Base-by-base conservation (phyloP, 2,329 filamentous ascomycete genomes). In the Penicillium sp. region DNA sequence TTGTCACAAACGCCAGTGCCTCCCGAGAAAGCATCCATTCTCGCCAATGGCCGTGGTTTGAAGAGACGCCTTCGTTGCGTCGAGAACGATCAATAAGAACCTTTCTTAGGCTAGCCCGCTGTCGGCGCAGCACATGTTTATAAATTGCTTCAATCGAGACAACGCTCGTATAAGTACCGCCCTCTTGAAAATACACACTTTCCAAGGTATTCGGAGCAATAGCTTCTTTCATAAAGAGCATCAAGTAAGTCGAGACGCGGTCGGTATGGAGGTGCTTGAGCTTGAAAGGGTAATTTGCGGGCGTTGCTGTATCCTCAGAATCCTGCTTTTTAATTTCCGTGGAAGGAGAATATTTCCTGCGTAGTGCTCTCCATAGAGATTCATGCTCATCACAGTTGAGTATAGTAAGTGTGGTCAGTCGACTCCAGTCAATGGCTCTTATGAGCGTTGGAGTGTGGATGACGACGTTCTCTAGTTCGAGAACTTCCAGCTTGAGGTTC, bases 171-270 rank as follows among this genome's bases (percentile, higher is more conserved):
- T 81, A 78, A 21, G 71, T 68, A 58, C 80, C 70, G 63, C 81
- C 67, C 76, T 92, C 88, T 69, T 92, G 89, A 49, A 94, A 72
- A 67, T 91, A 91, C 9, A 94, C 77, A 8, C 85, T 85, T 70
- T 94, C 88, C n/a, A 94, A 77, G 26, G 84, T 88, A 68, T 94
- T 90, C 1, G 90, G 90, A 20, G 86, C 86, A 38, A 94, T 77
- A 0, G 88, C 87, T 60, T 92, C 88, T 64, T 87, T 89, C 60
- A 94, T 78, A 66, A 94, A 93, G 1, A 80, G 79, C 54, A 94
- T 83, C 16, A 94, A 74, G 23, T 86, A 79, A 7, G 82, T 77
- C 1, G 88, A 89, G 2, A 89, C 86, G 12, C 79, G 80, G 70
- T 94, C 89, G 1, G 88, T 90, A 65, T 92, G 88, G 14, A 94